Conservation (phyloP, 345 rosid genomes). For the Camelina laxa region DNA sequence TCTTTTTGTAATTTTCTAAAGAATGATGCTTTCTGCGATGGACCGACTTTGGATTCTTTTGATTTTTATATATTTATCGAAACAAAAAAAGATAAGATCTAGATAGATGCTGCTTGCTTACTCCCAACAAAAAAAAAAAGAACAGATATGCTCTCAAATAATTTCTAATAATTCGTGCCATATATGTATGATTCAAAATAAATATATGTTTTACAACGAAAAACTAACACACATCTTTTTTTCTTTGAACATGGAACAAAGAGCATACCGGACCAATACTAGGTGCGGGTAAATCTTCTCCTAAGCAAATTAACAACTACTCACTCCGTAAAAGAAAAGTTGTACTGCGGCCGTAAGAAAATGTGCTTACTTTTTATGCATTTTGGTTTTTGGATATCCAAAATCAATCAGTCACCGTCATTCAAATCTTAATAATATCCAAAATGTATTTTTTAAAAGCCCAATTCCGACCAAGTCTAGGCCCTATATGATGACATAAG, state of each 20-base stretch:
- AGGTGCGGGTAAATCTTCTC: too few species aligned
- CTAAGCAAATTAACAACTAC: too few species aligned
- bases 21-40: conserved; percentile 39
- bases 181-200: too few species aligned
- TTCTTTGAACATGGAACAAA: too few species aligned
- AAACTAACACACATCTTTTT: too few species aligned
- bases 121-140: conserved; percentile 8
- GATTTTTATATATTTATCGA: conserved; percentile 16
- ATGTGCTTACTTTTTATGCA: too few species aligned
- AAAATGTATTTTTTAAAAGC: neutral
- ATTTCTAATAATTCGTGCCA: conserved; percentile 28
- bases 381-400: too few species aligned
- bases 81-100: conserved; percentile 45
- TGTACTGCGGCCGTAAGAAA: neutral
- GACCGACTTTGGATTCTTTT: conserved; percentile 47
- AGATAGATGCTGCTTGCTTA: conserved; percentile 25
- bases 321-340: too few species aligned
- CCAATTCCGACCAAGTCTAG: neutral
- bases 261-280: too few species aligned
- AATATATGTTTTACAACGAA: too few species aligned
- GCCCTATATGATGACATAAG: neutral
- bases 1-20: conserved; percentile 43
- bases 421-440: neutral
- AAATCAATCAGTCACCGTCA: neutral
- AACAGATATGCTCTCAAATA: conserved; percentile 33